These are phyloP conservation scores for Tylopilus subfusipes DNA, from an alignment of 768 basidiomycete genomes.

Conservation along the genomic window DNA sequence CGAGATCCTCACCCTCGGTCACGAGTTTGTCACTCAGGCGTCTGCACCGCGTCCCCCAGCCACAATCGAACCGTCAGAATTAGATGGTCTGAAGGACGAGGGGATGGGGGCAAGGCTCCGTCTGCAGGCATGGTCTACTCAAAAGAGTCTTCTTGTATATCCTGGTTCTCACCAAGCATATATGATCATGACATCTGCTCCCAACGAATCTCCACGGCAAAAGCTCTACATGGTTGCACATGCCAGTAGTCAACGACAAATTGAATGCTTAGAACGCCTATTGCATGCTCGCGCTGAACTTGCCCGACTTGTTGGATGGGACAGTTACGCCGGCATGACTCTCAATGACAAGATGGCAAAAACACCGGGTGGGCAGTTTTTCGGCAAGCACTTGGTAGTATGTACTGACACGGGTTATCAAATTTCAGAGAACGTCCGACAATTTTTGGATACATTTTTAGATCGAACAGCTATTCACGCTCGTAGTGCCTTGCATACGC, in stretches of 20 bases:
- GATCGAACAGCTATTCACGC: slow-evolving; percentile 80
- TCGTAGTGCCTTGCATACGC: slow-evolving; percentile 62
- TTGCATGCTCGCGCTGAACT: slow-evolving; percentile 76
- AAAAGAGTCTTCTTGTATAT: slow-evolving; percentile 73
- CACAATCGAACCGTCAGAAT: slow-evolving; percentile 61
- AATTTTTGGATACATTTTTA: slow-evolving; percentile 80
- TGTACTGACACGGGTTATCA: neutral
- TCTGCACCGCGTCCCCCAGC: slow-evolving; percentile 62
- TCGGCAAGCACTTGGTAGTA: neutral
- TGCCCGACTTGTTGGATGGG: slow-evolving; percentile 78
- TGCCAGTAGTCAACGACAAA: slow-evolving; percentile 67
- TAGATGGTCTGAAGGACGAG: slow-evolving; percentile 70
- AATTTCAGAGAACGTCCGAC: slow-evolving; percentile 70
- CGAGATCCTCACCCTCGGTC: slow-evolving; percentile 81
- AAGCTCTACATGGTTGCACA: slow-evolving; percentile 83
- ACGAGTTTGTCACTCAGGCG: slow-evolving; percentile 75
- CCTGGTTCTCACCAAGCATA: slow-evolving; percentile 88
- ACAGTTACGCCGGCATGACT: slow-evolving; percentile 84
- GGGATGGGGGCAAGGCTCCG: slow-evolving; percentile 73
- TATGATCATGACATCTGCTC: slow-evolving; percentile 89
- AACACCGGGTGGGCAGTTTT: slow-evolving; percentile 62
- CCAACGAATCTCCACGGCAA: slow-evolving; percentile 76
- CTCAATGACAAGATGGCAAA: slow-evolving; percentile 97
- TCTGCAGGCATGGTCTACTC: slow-evolving; percentile 73
- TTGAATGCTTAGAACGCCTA: slow-evolving; percentile 73